Base-by-base conservation (phyloP, 2,329 filamentous ascomycete genomes). In the Colletotrichum lindemuthianum region DNA sequence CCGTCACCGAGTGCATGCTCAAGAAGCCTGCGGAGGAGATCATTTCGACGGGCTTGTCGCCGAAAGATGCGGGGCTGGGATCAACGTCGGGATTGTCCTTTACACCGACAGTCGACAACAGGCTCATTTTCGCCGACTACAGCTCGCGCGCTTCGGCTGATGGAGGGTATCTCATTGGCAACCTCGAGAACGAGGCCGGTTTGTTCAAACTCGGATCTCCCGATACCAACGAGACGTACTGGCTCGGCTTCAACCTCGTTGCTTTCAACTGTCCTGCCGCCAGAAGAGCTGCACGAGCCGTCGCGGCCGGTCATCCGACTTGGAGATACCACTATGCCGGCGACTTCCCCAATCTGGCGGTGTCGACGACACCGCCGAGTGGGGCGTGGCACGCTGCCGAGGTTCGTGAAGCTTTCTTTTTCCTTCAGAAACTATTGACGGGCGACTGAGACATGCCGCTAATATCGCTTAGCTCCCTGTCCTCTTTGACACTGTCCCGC, bases 301-400 rank as follows among this genome's bases (percentile, higher is more conserved):
- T 74, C 2, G 51, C 70, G 13, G 61, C 60, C 1, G 69, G 70
- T 1, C 70, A 71, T 13, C 75, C 77, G 2, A 76, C 74, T 0
- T 79, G 76, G 76, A 68, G 77, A 51, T 79, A 79, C 54, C 70
- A 74, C 12, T 79, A 75, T 51, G 72, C 76, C 43, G 77, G 76
- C 10, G 71, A 72, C 8, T 79, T 77, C 54, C 74, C 75, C 6
- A 73, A 78, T 44, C 69, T 73, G 8, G 67, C 66, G 9, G 61
- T 75, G 15, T 69, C 67, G 5, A 69, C 73, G 2, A 69, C 67
- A 8, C 68, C 71, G n/a, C 66, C 72, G n/a, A 70, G 69, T 41
- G 76, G 76, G 1, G 71, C 77, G 5, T 79, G 70, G 65, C 77
- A 79, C 58, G 59, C 58, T 2, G 68, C 72, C 9, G 78, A 79